A percentile compares a stretch with the other conserved stretches of the same genome.
Conservation (phyloP, 2,329 filamentous ascomycete genomes). For the Orbilia brochopaga region DNA sequence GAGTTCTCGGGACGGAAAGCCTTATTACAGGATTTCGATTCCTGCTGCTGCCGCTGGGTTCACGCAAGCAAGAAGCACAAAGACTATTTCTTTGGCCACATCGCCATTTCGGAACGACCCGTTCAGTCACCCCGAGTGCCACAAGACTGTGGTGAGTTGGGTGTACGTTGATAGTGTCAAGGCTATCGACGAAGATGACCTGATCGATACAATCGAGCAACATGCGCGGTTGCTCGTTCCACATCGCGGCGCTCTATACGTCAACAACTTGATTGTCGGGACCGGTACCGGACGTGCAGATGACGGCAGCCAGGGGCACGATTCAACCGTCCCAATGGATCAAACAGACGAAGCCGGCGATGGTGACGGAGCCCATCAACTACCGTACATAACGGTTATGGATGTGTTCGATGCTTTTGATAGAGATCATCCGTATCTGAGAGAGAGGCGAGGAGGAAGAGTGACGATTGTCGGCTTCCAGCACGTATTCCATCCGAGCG, state of each 20-base stretch:
- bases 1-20: constrained; percentile 10
- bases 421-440: constrained; percentile 23
- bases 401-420: constrained; percentile 27
- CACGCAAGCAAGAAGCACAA: neutral
- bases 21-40: constrained; percentile 10
- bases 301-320: neutral
- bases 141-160: constrained; percentile 32
- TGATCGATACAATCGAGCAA: neutral
- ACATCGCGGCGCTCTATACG: constrained; percentile 9
- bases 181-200: neutral
- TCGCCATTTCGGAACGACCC: constrained; percentile 19
- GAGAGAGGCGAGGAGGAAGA: constrained; percentile 1
- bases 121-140: constrained; percentile 11
- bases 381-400: constrained; percentile 13
- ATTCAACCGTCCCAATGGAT: neutral
- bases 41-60: neutral
- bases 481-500: constrained; percentile 24
- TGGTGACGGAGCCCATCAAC: neutral
- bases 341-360: neutral
- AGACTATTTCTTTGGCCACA: neutral
- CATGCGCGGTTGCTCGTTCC: neutral
- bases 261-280: constrained; percentile 28
- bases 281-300: neutral
- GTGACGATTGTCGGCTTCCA: constrained; percentile 20
- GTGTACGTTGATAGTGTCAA: constrained; percentile 4